A percentile compares a stretch with the other conserved stretches of the same genome.
These are phyloP conservation scores for Dimocarpus longan DNA, from an alignment of 345 rosid species.

Conservation along the genomic window DNA sequence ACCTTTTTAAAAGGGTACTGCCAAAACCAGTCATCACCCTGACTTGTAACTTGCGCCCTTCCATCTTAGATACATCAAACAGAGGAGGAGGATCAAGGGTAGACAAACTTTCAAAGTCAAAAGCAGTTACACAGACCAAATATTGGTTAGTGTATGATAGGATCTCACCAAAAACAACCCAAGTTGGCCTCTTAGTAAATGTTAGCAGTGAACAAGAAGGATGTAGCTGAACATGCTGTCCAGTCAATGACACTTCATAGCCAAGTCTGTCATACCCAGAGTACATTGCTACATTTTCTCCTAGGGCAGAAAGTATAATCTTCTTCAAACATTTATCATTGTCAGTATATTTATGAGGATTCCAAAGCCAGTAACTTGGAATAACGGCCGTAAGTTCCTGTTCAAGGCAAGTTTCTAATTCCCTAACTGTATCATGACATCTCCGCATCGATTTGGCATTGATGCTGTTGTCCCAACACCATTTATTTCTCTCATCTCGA, in stretches of 20 bases:
- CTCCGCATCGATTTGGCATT: slow-evolving; percentile 94
- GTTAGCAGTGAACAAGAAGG: slow-evolving; percentile 83
- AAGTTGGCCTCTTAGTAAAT: slow-evolving; percentile 75
- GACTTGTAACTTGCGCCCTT: slow-evolving; percentile 55
- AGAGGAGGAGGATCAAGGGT: slow-evolving; percentile 67
- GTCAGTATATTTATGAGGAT: slow-evolving; percentile 45
- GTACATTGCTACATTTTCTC: slow-evolving; percentile 89
- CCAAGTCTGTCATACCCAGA: slow-evolving; percentile 85
- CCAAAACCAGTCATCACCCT: slow-evolving; percentile 66
- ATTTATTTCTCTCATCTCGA: slow-evolving; percentile 53
- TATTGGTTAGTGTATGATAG: slow-evolving; percentile 57
- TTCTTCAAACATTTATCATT: slow-evolving; percentile 55
- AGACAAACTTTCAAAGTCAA: slow-evolving; percentile 68
- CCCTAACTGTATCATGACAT: slow-evolving; percentile 75
- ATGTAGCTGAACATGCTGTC: slow-evolving; percentile 77
- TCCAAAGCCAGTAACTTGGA: slow-evolving; percentile 73
- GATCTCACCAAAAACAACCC: slow-evolving; percentile 92
- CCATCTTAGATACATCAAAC: slow-evolving; percentile 58
- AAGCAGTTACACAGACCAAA: slow-evolving; percentile 84
- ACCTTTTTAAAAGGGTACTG: slow-evolving; percentile 52
- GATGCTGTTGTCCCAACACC: slow-evolving; percentile 95
- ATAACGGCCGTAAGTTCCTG: slow-evolving; percentile 61
- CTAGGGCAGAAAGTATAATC: slow-evolving; percentile 68
- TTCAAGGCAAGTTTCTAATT: slow-evolving; percentile 64
- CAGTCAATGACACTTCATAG: slow-evolving; percentile 78